Evolutionary conservation across 805 yeast genomes (phyloP), one percentile per base, ranked within the genome.

Genomic region (Scheffersomyces lignosus): DNA sequence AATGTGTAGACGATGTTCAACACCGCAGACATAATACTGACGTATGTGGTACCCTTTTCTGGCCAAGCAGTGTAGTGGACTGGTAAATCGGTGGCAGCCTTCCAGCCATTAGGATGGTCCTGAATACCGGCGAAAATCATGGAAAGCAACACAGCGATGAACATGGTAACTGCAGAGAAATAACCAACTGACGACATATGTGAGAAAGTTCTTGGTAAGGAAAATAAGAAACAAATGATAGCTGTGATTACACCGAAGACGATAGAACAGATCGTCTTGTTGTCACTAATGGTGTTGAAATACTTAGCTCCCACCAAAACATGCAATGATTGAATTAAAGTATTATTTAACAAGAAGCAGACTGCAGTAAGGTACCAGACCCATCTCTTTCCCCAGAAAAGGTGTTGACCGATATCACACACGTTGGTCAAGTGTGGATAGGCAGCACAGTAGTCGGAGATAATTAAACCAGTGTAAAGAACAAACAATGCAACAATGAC

Each of bases 1-100:
- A 78, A 78, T 1, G 83, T 77, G 54, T 78, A 78, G 16, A 77
- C 78, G 46, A 78, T 78, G 58, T 78, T 78, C 48, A 78, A 62
- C 43, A 73, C 64, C 0, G 83, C 83, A 27, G 68, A 54, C 82
- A 78, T 77, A 1, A 66, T 81, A 14, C 52, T 48, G 5, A 77
- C 81, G 45, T 64, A 78, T 3, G 74, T 64, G n/a, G 81, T 75
- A 1, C 78, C 81, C 37, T 62, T 40, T 8, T 40, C 66, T 1
- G 84, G 80, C 73, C 78, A 75, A 23, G 75, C 55, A 28, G 58
- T 56, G 64, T 69, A 76, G 3, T 51, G 51, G 10, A 76, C 73
- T 1, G 76, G 71, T 12, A 30, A 24, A 10, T 24, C 16, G 24
- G 35, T 39, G 5, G 47, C 49, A 2, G 61, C 64, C 16, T 51